phyloP scores from a whole-genome alignment of 257 asterid genomes.

The Forsythia viridissima region DNA sequence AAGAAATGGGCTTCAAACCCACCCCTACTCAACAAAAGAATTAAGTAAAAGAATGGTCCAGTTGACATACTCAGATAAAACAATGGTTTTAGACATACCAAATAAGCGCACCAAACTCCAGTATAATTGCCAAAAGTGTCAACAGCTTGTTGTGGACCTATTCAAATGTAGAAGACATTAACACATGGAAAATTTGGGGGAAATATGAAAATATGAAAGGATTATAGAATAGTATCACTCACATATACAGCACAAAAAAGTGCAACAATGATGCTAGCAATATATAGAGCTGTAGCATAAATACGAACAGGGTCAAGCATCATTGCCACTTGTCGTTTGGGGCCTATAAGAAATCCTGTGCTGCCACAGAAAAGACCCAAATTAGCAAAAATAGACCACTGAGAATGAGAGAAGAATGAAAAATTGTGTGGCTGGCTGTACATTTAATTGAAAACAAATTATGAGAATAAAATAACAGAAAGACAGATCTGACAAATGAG shows the following conservation, averaged over 20 bases:
- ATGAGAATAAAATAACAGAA: neutral
- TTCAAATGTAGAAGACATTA: conserved; percentile 5
- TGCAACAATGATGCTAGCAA: conserved; percentile 88
- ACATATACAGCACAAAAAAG: conserved; percentile 93
- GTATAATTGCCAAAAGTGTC: conserved; percentile 73
- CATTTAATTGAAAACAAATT: conserved; percentile 13
- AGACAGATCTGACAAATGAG: conserved; percentile 2
- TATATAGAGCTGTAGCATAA: conserved; percentile 94
- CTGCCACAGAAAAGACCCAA: conserved; percentile 61
- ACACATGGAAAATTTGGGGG: conserved; percentile 7
- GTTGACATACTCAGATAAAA: neutral
- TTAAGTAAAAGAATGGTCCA: neutral
- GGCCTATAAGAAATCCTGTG: conserved; percentile 98
- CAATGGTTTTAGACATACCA: conserved; percentile 50
- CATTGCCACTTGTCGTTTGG: conserved; percentile 91
- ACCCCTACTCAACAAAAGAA: conserved; percentile 10
- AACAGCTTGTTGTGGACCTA: conserved; percentile 89
- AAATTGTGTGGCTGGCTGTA: neutral
- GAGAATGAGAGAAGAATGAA: conserved; percentile 9
- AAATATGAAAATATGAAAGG: conserved; percentile 20
- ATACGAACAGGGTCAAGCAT: conserved; percentile 96
- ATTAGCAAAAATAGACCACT: conserved; percentile 28
- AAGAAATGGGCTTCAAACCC: conserved; percentile 16
- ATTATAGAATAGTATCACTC: conserved; percentile 40
- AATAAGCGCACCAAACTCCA: conserved; percentile 92